Evolutionary conservation across 495 filamentous ascomycete genomes (phyloP), one percentile per base, ranked within the genome.

Genomic region (Aspergillus ellipticus): DNA sequence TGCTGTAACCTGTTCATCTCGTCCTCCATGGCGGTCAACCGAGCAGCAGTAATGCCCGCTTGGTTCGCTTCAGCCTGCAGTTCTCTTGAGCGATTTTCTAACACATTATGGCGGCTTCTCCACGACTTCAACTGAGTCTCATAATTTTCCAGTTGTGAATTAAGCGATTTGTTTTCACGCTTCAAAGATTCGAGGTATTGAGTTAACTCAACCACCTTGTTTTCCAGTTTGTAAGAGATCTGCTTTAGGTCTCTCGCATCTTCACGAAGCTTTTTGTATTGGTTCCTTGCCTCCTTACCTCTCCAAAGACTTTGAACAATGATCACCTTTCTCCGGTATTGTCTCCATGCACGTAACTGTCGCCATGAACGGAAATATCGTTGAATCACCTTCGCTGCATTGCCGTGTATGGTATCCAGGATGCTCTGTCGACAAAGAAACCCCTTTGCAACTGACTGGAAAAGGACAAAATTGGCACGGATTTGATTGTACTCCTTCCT

Each of bases 221-320:
- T 97, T 78, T 97, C 95, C 64, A 98, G 74, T 77, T 95, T 97
- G 77, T 97, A 97, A 13, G 92, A 97, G 60, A 98, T 98, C 70
- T 97, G 91, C 76, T 96, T 96, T 62, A 98, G 83, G 79, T 98
- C 94, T 65, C 95, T 88, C 37, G 94, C 92, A 69, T 98, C 95
- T 70, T 96, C 93, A 49, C 95, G 89, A 51, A 96, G 71, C 42
- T 69, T 84, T 83, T 96, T 97, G 79, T 98, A 98, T 49, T 80
- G 83, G 51, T 78, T 81, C 56, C 95, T 82, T 52, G 94, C 95
- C 58, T 76, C 61, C 74, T 82, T 94, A 59, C 92, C 94, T 65
- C 95, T 84, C 92, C 92, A 97, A 60, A 97, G 67, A 74, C 86
- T 97, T 72, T 98, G 94, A 41, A 96, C 85, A 68, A 96, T 86